Conservation (phyloP, 2,329 filamentous ascomycete species). For the Botryotinia globosa region DNA sequence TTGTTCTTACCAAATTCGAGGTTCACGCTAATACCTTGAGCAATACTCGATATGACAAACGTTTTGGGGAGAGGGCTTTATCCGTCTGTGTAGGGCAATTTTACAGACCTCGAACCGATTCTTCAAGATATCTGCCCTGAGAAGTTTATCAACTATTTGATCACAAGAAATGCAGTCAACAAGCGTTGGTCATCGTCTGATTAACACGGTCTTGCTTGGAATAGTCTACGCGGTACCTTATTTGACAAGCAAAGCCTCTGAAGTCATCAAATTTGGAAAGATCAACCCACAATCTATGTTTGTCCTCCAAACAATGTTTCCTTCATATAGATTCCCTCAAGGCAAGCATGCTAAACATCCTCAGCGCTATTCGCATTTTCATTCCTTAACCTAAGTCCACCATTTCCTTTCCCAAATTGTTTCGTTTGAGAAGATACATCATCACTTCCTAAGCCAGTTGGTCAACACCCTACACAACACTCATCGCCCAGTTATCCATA, state of each 20-base stretch:
- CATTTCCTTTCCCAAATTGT: neutral
- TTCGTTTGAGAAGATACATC: neutral
- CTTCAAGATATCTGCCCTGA: neutral
- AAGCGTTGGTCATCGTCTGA: neutral
- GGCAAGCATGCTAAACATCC: neutral
- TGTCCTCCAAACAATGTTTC: neutral
- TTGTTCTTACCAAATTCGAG: neutral
- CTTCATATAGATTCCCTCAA: neutral
- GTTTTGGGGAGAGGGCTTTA: neutral
- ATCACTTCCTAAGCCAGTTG: neutral
- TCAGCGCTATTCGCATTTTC: neutral
- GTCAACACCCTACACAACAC: neutral
- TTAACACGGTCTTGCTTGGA: neutral
- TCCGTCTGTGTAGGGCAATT: neutral
- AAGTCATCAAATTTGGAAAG: conserved; percentile 4
- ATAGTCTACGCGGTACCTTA: neutral
- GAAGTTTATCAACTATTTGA: neutral
- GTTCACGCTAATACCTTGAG: neutral
- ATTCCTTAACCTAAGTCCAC: neutral
- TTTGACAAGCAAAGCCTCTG: neutral
- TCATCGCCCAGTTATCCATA: neutral
- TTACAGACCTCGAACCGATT: neutral
- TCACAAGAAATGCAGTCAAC: neutral
- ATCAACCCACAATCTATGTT: neutral
- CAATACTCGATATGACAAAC: neutral